A percentile compares a stretch with the other conserved stretches of the same genome.
Evolutionary conservation across 1,284 basidiomycete species (phyloP).

Genomic region (Cutaneotrichosporon cavernicola): DNA sequence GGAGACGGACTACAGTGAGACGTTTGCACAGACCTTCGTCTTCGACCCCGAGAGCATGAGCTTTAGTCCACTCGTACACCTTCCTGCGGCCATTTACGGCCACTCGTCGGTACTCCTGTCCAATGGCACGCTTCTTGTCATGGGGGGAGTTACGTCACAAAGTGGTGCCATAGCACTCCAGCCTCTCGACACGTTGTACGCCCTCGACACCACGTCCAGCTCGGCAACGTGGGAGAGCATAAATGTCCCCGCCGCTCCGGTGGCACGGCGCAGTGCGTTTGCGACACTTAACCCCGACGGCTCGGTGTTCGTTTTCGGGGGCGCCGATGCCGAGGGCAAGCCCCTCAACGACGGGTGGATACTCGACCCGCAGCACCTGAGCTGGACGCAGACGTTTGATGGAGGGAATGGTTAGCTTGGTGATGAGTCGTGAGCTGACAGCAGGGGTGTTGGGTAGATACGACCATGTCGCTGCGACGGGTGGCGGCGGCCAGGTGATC

Average conservation of each 20-base stretch:
- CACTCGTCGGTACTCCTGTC: slow-evolving; percentile 67
- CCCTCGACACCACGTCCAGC: slow-evolving; percentile 62
- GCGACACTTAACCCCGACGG: slow-evolving; percentile 58
- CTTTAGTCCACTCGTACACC: slow-evolving; percentile 62
- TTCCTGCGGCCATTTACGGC: slow-evolving; percentile 67
- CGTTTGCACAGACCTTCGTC: slow-evolving; percentile 63
- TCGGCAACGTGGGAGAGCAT: slow-evolving; percentile 49
- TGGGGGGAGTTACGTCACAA: slow-evolving; percentile 66
- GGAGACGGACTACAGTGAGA: slow-evolving; percentile 69
- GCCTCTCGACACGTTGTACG: slow-evolving; percentile 60
- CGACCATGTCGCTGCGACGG: slow-evolving; percentile 69
- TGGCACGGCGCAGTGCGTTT: slow-evolving; percentile 66
- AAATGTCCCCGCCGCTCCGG: slow-evolving; percentile 55
- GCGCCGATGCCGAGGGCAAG: slow-evolving; percentile 62
- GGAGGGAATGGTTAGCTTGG: neutral
- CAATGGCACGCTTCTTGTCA: slow-evolving; percentile 68
- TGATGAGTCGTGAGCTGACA: slow-evolving; percentile 10
- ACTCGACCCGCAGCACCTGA: slow-evolving; percentile 61
- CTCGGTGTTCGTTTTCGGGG: slow-evolving; percentile 71
- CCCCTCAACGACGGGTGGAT: slow-evolving; percentile 72
- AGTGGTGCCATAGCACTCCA: slow-evolving; percentile 47
- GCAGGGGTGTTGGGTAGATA: slow-evolving; percentile 60
- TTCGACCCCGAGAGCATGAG: slow-evolving; percentile 58
- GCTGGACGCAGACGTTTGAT: slow-evolving; percentile 34
- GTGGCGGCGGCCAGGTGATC: slow-evolving; percentile 62